Evolutionary conservation across 1,284 basidiomycete genomes (phyloP).

Genomic region (Cutaneotrichosporon sp.): DNA sequence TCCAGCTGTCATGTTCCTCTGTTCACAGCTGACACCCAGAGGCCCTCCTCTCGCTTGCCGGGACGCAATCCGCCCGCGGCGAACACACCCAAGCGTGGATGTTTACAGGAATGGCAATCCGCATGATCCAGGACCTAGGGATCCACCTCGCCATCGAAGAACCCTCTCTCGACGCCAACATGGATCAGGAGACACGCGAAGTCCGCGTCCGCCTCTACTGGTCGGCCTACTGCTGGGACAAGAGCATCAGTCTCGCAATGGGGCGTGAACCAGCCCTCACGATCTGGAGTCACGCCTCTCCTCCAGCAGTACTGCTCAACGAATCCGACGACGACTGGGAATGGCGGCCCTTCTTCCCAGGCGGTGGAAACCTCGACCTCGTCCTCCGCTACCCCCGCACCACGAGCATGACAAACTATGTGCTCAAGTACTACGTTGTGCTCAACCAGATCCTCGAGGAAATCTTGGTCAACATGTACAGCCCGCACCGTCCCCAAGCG

Average conservation of each 20-base stretch:
- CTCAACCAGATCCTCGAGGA: conserved; percentile 32
- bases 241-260: conserved; percentile 26
- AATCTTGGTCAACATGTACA: conserved; percentile 35
- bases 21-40: conserved; percentile 15
- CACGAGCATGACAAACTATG: conserved; percentile 18
- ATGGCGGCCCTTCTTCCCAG: conserved; percentile 22
- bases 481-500: conserved; percentile 28
- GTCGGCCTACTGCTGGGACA: conserved; percentile 31
- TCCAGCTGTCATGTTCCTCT: neutral
- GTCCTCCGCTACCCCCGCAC: conserved; percentile 22
- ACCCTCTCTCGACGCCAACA: conserved; percentile 24
- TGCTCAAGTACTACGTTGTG: conserved; percentile 20
- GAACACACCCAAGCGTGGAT: conserved; percentile 31
- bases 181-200: conserved; percentile 27
- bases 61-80: conserved; percentile 27
- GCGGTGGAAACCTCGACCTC: conserved; percentile 18
- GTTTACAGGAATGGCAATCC: conserved; percentile 29
- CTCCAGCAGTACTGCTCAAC: conserved; percentile 14
- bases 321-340: conserved; percentile 25
- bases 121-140: conserved; percentile 33
- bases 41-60: conserved; percentile 26
- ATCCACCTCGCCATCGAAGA: conserved; percentile 32
- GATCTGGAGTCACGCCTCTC: conserved; percentile 13
- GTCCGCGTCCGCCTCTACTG: conserved; percentile 29
- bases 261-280: conserved; percentile 28